Evolutionary conservation across 306 rosid species (phyloP).

Genomic region (Rubus idaeus): DNA sequence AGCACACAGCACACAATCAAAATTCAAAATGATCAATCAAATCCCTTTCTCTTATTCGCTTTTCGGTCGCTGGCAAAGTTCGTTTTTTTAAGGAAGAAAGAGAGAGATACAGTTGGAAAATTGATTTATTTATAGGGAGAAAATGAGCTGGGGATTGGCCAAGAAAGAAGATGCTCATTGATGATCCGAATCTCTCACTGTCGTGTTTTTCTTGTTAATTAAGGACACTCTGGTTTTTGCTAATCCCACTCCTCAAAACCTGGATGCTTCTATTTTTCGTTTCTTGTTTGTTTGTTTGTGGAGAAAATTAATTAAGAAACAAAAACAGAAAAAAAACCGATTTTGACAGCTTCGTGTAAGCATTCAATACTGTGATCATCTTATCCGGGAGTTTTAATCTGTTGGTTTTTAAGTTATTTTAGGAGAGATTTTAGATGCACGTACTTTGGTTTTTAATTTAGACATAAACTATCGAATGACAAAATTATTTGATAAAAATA

Average conservation of each 20-base stretch:
- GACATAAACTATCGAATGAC: no score
- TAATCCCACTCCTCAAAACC: neutral
- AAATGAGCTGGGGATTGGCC: neutral
- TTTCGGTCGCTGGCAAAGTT: conserved; percentile 6
- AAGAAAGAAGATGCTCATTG: neutral
- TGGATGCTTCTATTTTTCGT: neutral
- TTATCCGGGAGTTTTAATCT: no score
- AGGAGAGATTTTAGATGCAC: no score
- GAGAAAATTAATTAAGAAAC: neutral
- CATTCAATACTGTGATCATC: no score
- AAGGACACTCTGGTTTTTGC: neutral
- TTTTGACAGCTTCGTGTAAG: neutral
- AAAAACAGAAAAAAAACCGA: neutral
- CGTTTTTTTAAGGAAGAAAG: neutral
- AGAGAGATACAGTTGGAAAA: neutral
- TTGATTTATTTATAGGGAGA: neutral
- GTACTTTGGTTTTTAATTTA: no score
- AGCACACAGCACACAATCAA: no score
- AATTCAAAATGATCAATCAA: no score
- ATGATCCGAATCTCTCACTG: conserved; percentile 15
- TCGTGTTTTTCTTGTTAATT: neutral
- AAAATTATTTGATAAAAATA: no score
- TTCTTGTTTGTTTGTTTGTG: neutral
- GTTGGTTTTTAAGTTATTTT: no score
- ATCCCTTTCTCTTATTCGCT: neutral